phyloP scores from a whole-genome alignment of 2,329 filamentous ascomycete genomes.

The Fusarium poae region DNA sequence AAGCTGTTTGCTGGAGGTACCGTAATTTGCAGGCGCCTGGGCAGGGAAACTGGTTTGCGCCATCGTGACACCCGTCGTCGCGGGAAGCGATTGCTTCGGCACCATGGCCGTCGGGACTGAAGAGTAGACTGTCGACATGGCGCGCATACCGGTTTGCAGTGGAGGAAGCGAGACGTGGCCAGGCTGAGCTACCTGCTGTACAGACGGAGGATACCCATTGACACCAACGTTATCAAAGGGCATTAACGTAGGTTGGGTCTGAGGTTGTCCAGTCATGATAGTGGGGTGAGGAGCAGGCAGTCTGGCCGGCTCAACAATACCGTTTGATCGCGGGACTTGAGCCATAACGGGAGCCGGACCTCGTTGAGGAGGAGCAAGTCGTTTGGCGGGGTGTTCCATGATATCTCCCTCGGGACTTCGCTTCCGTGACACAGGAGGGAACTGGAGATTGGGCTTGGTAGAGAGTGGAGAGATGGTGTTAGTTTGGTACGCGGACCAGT shows the following conservation, averaged over 20 bases:
- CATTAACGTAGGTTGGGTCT: constrained; percentile 31
- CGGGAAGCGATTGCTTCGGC: constrained; percentile 52
- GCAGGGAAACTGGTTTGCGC: constrained; percentile 45
- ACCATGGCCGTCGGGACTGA: constrained; percentile 61
- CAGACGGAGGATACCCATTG: constrained; percentile 54
- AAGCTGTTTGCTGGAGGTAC: constrained; percentile 66
- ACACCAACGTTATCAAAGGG: constrained; percentile 54
- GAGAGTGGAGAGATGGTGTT: constrained; percentile 63
- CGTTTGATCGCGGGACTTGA: constrained; percentile 38
- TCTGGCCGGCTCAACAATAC: constrained; percentile 55
- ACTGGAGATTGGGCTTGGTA: constrained; percentile 60
- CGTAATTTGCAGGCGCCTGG: constrained; percentile 57
- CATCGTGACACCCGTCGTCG: constrained; percentile 44
- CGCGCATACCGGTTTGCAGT: constrained; percentile 70
- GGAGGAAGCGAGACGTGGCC: constrained; percentile 70
- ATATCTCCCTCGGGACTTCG: constrained; percentile 64
- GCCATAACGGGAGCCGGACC: constrained; percentile 35
- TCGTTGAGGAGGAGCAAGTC: constrained; percentile 52
- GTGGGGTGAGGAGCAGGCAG: constrained; percentile 80
- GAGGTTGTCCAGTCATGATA: constrained; percentile 64
- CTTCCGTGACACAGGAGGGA: constrained; percentile 60
- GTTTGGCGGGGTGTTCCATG: constrained; percentile 68
- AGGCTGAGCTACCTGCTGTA: constrained; percentile 50
- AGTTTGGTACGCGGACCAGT: constrained; percentile 57
- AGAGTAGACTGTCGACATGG: constrained; percentile 83